Evolutionary conservation across 164 flowering plant species (phyloP).

Genomic region (Stephania japonica): DNA sequence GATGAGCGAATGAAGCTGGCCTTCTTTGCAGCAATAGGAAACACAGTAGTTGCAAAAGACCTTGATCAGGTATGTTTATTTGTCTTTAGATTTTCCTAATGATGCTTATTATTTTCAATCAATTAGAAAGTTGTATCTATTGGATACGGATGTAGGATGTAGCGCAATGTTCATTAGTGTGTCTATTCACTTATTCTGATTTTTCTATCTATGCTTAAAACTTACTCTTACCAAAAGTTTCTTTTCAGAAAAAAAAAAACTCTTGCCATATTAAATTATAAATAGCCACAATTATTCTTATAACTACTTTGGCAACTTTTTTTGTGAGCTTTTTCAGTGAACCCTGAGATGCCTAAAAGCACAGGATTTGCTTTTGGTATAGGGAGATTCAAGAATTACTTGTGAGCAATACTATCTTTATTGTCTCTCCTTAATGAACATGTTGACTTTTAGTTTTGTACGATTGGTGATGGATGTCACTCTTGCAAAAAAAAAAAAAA

Average conservation of each 20-base stretch:
- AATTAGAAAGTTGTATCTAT: not conserved
- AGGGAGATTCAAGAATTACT: not conserved
- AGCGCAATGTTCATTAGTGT: not conserved
- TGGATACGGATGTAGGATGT: not conserved
- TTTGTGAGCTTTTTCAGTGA: not conserved
- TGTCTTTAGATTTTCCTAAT: not conserved
- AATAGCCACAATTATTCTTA: not conserved
- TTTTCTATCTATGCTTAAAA: not conserved
- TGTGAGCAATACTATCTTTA: too few species aligned
- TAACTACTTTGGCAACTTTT: not conserved
- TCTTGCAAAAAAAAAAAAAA: too few species aligned
- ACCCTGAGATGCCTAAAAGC: not conserved
- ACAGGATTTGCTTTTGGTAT: not conserved
- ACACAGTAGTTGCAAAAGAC: slow-evolving; percentile 86
- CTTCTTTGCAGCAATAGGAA: slow-evolving; percentile 73
- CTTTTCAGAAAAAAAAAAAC: too few species aligned
- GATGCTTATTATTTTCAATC: not conserved
- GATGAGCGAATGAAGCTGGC: slow-evolving; percentile 90
- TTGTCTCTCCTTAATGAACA: too few species aligned
- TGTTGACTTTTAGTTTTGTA: too few species aligned
- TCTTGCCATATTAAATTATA: not conserved
- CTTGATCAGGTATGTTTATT: slow-evolving; percentile 67
- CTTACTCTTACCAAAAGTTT: not conserved
- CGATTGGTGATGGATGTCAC: too few species aligned
- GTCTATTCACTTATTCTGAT: not conserved